Evolutionary conservation across 164 flowering plant genomes (phyloP), one percentile per base, ranked within the genome.

Genomic region (Liriodendron chinense): DNA sequence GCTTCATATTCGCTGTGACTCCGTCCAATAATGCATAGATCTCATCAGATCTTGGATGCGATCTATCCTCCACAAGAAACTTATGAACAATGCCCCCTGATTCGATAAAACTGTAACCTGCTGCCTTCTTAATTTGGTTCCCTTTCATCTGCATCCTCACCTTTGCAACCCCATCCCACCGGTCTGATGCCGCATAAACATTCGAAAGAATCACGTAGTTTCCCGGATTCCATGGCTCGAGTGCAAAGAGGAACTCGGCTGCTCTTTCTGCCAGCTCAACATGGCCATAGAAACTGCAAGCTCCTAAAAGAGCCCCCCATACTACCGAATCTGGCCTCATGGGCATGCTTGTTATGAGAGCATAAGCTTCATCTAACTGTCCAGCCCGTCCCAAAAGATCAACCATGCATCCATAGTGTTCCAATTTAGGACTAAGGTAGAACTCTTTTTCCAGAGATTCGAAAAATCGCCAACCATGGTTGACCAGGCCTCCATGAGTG

Each of bases 161-260:
- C 82, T 74, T 89, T 21, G 88, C 87, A 74, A 92, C 96, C 47
- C 91, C 90, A 71, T 89, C 91, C 97, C 96, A 91, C 70, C 57
- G 63, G 23, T 89, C 84, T 20, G 83, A 82, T 9, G 82, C 78
- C 56, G 98, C 98, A 85, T 94, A 92, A 16, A 92, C 79, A 75
- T 91, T 92, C 5, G 96, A 92, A 66, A 94, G 91, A 61, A 94
- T 89, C 53, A 92, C 95, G 77, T 87, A 90, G 74, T 86, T 91
- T n/a, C 94, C 97, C 3, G 97, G 87, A 81, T 92, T 90, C 85
- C 85, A 80, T n/a, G 94, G 98, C 82, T 94, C 97, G 1, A 92
- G 90, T 84, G 83, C 66, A 53, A 89, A 87, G 63, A 94, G 93
- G 16, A 69, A 65, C 69, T 88, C 86, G 0, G 90, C 89, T 74